Evolutionary conservation across 805 yeast species (phyloP).

Genomic region (Kodamaea neixiangensis): DNA sequence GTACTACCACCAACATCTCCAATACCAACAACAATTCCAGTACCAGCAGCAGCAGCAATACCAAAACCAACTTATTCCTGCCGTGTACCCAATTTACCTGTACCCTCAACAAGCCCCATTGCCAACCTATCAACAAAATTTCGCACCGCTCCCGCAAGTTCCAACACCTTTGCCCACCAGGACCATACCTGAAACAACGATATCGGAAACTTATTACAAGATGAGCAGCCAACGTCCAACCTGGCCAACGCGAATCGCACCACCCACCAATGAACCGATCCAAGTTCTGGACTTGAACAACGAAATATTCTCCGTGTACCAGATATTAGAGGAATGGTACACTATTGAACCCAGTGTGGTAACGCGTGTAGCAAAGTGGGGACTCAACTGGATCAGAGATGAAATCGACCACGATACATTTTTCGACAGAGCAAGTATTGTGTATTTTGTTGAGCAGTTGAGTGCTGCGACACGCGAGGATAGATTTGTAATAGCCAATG

Average conservation of each 20-base stretch:
- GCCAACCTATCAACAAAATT: not conserved
- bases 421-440: constrained; percentile 13
- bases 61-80: not conserved
- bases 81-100: not conserved
- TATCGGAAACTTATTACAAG: not conserved
- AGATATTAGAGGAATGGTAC: constrained; percentile 18
- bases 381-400: constrained; percentile 17
- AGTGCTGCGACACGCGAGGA: constrained; percentile 13
- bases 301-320: constrained; percentile 15
- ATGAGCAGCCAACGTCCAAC: not conserved
- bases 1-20: not conserved
- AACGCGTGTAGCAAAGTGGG: constrained; percentile 14
- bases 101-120: not conserved
- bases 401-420: constrained; percentile 17
- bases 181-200: not conserved
- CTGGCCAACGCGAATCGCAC: constrained; percentile 9
- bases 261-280: constrained; percentile 9
- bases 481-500: constrained; percentile 11
- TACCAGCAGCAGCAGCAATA: not conserved
- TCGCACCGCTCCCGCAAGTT: not conserved
- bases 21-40: not conserved
- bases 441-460: constrained; percentile 13
- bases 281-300: constrained; percentile 15
- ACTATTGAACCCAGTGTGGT: constrained; percentile 13
- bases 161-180: not conserved